Conservation (phyloP, 148 eudicot genomes). For the Chenopodium formosanum region DNA sequence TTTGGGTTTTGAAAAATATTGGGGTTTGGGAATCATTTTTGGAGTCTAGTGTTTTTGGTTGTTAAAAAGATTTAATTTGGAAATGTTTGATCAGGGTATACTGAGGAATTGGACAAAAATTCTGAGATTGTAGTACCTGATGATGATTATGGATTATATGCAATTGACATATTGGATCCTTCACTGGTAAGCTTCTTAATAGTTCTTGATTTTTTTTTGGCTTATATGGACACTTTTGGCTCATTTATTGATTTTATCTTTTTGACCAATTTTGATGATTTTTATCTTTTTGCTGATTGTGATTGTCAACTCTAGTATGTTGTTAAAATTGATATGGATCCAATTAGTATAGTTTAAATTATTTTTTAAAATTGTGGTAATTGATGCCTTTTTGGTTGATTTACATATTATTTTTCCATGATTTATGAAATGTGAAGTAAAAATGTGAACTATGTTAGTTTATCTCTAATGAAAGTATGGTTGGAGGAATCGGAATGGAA, state of each 20-base stretch:
- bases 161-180: conserved; percentile 94
- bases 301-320: not conserved
- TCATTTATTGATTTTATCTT: not conserved
- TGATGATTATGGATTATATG: conserved; percentile 89
- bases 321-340: not conserved
- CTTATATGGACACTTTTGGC: not conserved
- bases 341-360: not conserved
- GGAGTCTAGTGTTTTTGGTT: not conserved
- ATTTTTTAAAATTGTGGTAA: not conserved
- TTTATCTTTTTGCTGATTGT: not conserved
- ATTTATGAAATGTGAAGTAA: not conserved
- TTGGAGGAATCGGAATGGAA: too few species aligned
- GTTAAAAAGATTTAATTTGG: not conserved
- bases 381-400: not conserved
- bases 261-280: not conserved
- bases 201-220: not conserved
- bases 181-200: conserved; percentile 49
- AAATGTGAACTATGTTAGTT: too few species aligned
- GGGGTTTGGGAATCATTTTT: too few species aligned
- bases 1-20: not conserved
- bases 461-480: not conserved
- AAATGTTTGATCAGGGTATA: conserved; percentile 56
- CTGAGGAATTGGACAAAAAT: conserved; percentile 64
- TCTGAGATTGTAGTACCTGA: conserved; percentile 76
- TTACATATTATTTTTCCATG: not conserved